These are phyloP conservation scores for Pseudogymnoascus pannorum DNA, from an alignment of 2,329 filamentous ascomycete species.

Conservation along the genomic window DNA sequence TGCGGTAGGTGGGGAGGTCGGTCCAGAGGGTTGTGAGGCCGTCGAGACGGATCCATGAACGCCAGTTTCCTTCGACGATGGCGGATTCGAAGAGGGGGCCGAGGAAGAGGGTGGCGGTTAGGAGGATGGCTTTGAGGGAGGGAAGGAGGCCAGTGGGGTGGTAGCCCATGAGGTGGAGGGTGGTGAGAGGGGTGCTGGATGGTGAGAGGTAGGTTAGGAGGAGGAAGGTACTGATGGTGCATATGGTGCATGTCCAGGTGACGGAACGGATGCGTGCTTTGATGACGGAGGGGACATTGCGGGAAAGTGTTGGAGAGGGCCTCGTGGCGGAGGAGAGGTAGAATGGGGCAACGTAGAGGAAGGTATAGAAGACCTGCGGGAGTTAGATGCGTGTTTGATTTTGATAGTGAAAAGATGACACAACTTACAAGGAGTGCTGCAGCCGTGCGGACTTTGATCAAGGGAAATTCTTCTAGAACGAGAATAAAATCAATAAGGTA, in stretches of 20 bases:
- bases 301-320: slow-evolving; percentile 68
- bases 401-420: background rate
- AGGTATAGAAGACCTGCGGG: slow-evolving; percentile 66
- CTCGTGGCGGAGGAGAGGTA: slow-evolving; percentile 76
- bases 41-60: slow-evolving; percentile 50
- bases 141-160: slow-evolving; percentile 68
- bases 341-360: slow-evolving; percentile 84
- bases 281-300: slow-evolving; percentile 87
- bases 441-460: background rate
- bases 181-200: slow-evolving; percentile 42
- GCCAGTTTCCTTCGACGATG: slow-evolving; percentile 65
- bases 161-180: slow-evolving; percentile 67
- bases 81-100: slow-evolving; percentile 78
- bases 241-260: slow-evolving; percentile 63
- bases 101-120: slow-evolving; percentile 73
- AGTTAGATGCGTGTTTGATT: background rate
- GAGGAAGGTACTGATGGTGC: slow-evolving; percentile 58
- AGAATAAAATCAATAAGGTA: background rate
- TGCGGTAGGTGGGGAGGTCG: slow-evolving; percentile 79
- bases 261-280: slow-evolving; percentile 77
- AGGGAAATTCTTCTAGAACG: background rate
- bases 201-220: slow-evolving; percentile 61
- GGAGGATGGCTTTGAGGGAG: slow-evolving; percentile 52
- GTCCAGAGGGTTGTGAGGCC: slow-evolving; percentile 53
- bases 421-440: slow-evolving; percentile 9